phyloP scores from a whole-genome alignment of 345 rosid species.

The Euclidium syriacum region DNA sequence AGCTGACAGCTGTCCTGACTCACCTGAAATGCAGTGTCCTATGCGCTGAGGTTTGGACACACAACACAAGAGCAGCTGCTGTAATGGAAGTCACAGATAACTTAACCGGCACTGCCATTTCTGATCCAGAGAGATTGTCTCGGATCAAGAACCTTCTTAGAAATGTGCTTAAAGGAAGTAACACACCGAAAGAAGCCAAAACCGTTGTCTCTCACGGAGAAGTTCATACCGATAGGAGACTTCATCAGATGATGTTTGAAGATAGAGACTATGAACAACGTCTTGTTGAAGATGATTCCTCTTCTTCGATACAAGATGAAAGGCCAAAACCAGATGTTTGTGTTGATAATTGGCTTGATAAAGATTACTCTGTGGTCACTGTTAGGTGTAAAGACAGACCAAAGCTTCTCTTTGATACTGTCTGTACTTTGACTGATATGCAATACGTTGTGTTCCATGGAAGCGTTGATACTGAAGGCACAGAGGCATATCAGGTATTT shows the following conservation, averaged over 20 bases:
- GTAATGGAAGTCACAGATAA: slow-evolving; percentile 82
- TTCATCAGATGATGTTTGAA: slow-evolving; percentile 98
- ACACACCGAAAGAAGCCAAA: slow-evolving; percentile 59
- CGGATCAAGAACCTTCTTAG: slow-evolving; percentile 62
- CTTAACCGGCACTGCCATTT: slow-evolving; percentile 58
- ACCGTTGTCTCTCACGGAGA: slow-evolving; percentile 57
- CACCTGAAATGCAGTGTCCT: slow-evolving; percentile 79
- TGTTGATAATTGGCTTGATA: slow-evolving; percentile 78
- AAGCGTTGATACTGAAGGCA: slow-evolving; percentile 63
- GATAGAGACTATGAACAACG: slow-evolving; percentile 81
- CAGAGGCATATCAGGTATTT: slow-evolving; percentile 85
- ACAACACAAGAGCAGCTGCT: slow-evolving; percentile 83
- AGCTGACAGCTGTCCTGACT: slow-evolving; percentile 75
- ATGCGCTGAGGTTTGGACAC: slow-evolving; percentile 94
- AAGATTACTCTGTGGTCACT: slow-evolving; percentile 79
- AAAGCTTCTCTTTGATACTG: slow-evolving; percentile 83
- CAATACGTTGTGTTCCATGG: slow-evolving; percentile 90
- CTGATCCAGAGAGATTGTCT: slow-evolving; percentile 58
- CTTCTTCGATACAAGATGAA: slow-evolving; percentile 39
- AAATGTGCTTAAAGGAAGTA: slow-evolving; percentile 76
- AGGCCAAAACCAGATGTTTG: slow-evolving; percentile 62
- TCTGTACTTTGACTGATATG: slow-evolving; percentile 93
- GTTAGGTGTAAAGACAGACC: slow-evolving; percentile 86
- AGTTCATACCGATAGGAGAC: slow-evolving; percentile 79
- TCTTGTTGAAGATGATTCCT: slow-evolving; percentile 36